phyloP scores from a whole-genome alignment of 768 basidiomycete genomes.

The Vishniacozyma victoriae region DNA sequence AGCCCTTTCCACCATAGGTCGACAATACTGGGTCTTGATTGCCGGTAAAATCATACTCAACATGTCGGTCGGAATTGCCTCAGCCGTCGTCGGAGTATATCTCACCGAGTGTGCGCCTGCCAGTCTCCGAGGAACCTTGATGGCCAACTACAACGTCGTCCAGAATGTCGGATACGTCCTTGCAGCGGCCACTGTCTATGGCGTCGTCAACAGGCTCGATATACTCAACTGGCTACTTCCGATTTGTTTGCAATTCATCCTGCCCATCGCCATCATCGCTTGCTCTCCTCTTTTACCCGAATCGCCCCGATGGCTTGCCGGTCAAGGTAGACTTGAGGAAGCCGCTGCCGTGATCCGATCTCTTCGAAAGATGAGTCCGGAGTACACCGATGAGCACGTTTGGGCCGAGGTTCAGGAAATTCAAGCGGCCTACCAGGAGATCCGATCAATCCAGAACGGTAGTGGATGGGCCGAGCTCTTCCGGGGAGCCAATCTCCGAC shows the following conservation, averaged over 20 bases:
- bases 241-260: conserved; percentile 8
- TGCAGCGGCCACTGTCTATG: conserved; percentile 5
- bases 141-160: conserved; percentile 4
- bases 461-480: neutral
- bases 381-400: neutral
- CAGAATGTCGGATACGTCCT: conserved; percentile 2
- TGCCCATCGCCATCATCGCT: conserved; percentile 2
- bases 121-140: conserved; percentile 5
- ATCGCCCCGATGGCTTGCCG: conserved; percentile 1
- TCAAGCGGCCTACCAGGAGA: neutral
- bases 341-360: conserved; percentile 1
- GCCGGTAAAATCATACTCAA: conserved; percentile 9
- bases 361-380: too few species aligned
- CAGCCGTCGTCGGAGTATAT: conserved; percentile 2
- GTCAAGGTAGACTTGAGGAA: conserved; percentile 8
- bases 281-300: neutral
- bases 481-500: conserved; percentile 6
- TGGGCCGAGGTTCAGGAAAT: neutral
- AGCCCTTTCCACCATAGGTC: too few species aligned
- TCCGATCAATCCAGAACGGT: neutral
- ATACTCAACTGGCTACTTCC: conserved; percentile 5
- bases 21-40: conserved; percentile 6
- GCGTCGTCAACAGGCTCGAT: neutral
- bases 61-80: conserved; percentile 6
- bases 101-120: conserved; percentile 6